Evolutionary conservation across 2,329 filamentous ascomycete genomes (phyloP).

Genomic region (Venturia carpophila): DNA sequence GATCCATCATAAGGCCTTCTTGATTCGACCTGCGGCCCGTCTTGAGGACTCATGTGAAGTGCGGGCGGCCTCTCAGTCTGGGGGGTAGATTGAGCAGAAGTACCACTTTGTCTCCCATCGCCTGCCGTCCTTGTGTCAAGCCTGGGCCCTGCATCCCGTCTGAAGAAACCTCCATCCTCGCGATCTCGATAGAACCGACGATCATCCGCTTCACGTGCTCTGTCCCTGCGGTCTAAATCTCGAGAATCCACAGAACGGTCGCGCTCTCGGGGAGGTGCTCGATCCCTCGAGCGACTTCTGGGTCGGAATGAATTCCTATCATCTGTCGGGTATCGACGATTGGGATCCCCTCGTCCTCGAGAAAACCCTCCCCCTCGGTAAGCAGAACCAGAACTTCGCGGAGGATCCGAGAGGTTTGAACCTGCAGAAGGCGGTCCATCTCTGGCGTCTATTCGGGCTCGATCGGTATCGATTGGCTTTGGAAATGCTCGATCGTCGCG

Average conservation of each 20-base stretch:
- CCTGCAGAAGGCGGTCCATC: constrained; percentile 66
- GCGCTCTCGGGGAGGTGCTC: constrained; percentile 1
- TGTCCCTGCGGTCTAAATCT: constrained; percentile 32
- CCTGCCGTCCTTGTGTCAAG: constrained; percentile 3
- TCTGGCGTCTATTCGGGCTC: constrained; percentile 60
- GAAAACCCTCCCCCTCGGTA: constrained; percentile 36
- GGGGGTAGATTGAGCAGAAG: constrained; percentile 8
- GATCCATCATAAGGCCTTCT: constrained; percentile 21
- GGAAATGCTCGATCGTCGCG: constrained; percentile 58
- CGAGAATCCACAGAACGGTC: constrained; percentile 27
- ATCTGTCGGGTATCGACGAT: constrained; percentile 41
- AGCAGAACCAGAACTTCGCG: constrained; percentile 48
- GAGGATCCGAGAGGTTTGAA: constrained; percentile 61
- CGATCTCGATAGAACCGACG: constrained; percentile 21
- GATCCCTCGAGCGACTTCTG: constrained; percentile 56
- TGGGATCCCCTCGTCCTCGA: constrained; percentile 43
- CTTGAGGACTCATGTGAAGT: constrained; percentile 5
- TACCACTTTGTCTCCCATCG: constrained; percentile 25
- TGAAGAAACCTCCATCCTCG: constrained; percentile 36
- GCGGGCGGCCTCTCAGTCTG: constrained; percentile 15
- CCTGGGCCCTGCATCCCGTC: constrained; percentile 32
- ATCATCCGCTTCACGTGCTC: constrained; percentile 14
- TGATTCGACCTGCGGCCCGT: constrained; percentile 7
- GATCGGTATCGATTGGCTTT: constrained; percentile 57
- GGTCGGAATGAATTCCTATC: constrained; percentile 53